Evolutionary conservation across 2,329 filamentous ascomycete species (phyloP).

Genomic region (Alternaria sp.): DNA sequence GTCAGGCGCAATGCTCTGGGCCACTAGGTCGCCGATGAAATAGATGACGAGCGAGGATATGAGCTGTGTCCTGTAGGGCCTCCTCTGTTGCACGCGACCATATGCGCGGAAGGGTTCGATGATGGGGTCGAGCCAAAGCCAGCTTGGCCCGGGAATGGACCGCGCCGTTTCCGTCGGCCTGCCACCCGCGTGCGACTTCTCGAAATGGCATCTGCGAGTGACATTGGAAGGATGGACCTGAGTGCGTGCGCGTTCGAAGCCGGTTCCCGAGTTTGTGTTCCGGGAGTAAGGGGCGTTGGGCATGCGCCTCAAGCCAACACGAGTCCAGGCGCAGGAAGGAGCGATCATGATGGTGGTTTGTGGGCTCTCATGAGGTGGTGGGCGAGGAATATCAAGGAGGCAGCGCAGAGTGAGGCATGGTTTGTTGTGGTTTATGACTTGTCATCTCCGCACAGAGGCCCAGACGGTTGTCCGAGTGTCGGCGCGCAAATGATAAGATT

Average conservation of each 20-base stretch:
- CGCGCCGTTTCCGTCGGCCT: constrained; percentile 28
- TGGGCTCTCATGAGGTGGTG: constrained; percentile 17
- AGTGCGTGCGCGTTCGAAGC: constrained; percentile 19
- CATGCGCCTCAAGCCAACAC: constrained; percentile 37
- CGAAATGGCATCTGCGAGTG: constrained; percentile 28
- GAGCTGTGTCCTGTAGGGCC: constrained; percentile 83
- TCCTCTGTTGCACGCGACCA: constrained; percentile 72
- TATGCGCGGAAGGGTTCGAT: constrained; percentile 65
- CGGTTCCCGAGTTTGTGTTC: constrained; percentile 14
- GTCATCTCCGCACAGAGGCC: constrained; percentile 25
- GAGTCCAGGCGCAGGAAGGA: constrained; percentile 39
- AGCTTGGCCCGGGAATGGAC: constrained; percentile 55
- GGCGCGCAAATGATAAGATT: constrained; percentile 32
- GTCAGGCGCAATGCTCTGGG: constrained; percentile 68
- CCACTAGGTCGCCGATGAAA: constrained; percentile 77
- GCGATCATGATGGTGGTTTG: constrained; percentile 42
- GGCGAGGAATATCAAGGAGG: constrained; percentile 3
- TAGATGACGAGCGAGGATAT: constrained; percentile 80
- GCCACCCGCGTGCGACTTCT: constrained; percentile 31
- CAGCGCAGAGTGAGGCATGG: constrained; percentile 14
- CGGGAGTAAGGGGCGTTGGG: constrained; percentile 14
- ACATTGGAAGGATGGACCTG: constrained; percentile 21
- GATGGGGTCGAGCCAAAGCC: constrained; percentile 59
- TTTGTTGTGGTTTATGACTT: constrained; percentile 24
- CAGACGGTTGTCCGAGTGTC: constrained; percentile 30